phyloP scores from a whole-genome alignment of 306 rosid species.

The Casuarina equisetifolia region DNA sequence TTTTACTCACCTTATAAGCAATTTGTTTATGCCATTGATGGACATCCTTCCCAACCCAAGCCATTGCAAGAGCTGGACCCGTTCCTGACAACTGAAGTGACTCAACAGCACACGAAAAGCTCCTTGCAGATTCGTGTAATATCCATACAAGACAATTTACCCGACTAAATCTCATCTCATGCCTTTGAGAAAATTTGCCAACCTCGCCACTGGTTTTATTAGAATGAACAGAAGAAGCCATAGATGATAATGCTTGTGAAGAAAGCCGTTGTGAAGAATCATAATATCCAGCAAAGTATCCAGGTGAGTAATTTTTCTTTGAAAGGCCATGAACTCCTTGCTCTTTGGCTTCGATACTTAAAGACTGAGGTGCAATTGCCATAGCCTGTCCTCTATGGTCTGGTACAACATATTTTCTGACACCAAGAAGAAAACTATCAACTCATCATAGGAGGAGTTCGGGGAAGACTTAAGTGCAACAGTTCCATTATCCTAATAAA shows the following conservation, averaged over 20 bases:
- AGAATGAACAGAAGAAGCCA: constrained; percentile 29
- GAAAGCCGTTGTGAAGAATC: constrained; percentile 35
- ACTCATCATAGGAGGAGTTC: constrained; percentile 8
- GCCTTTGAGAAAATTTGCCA: constrained; percentile 16
- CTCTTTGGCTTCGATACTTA: constrained; percentile 36
- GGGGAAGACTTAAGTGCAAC: neutral
- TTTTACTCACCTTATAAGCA: constrained; percentile 48
- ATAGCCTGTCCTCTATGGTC: constrained; percentile 32
- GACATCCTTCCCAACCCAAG: constrained; percentile 76
- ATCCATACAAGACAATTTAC: constrained; percentile 50
- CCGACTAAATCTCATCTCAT: constrained; percentile 40
- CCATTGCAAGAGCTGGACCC: constrained; percentile 66
- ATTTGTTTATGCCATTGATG: constrained; percentile 57
- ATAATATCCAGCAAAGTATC: constrained; percentile 32
- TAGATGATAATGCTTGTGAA: constrained; percentile 28
- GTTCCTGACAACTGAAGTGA: constrained; percentile 48
- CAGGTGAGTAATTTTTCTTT: constrained; percentile 27
- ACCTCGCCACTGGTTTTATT: constrained; percentile 35
- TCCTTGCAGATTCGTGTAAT: constrained; percentile 64
- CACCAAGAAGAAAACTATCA: constrained; percentile 10
- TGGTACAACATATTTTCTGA: constrained; percentile 39
- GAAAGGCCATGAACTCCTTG: constrained; percentile 30
- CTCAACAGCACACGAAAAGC: constrained; percentile 56
- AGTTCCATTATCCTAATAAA: neutral
- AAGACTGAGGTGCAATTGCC: constrained; percentile 26